Evolutionary conservation across 73 alveolate genomes (phyloP).

Genomic region (Paramecium primaurelia): DNA sequence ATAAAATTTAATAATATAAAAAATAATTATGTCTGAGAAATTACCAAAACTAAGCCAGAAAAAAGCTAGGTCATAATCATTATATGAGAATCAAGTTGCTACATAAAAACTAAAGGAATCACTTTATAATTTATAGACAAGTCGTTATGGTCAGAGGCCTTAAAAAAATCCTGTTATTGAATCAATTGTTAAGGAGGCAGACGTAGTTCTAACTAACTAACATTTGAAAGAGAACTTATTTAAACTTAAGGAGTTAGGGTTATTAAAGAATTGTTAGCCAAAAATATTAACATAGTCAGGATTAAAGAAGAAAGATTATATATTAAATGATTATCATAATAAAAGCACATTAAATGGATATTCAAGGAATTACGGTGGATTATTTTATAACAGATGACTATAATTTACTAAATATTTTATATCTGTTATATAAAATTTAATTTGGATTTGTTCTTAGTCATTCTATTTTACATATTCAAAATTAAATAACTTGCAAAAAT

Average conservation of each 20-base stretch:
- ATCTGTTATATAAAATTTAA: neutral
- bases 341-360: slow-evolving; percentile 27
- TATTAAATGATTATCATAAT: slow-evolving; percentile 28
- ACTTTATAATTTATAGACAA: neutral
- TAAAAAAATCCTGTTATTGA: slow-evolving; percentile 30
- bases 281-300: neutral
- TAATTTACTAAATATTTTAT: neutral
- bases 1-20: neutral
- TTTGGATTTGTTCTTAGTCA: neutral
- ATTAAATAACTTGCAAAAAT: neutral
- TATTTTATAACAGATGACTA: slow-evolving; percentile 23
- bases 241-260: neutral
- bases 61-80: neutral
- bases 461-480: neutral
- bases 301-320: neutral
- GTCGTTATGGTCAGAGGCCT: slow-evolving; percentile 18
- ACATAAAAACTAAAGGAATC: slow-evolving; percentile 2
- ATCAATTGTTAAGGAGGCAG: neutral
- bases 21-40: neutral
- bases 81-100: neutral
- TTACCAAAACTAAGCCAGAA: neutral
- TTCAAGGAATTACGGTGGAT: slow-evolving; percentile 30
- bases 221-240: neutral
- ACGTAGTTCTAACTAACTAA: neutral
- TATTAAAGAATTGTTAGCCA: slow-evolving; percentile 1